These are phyloP conservation scores for Ocimum tenuiflorum DNA, from an alignment of 257 asterid genomes.

Conservation along the genomic window DNA sequence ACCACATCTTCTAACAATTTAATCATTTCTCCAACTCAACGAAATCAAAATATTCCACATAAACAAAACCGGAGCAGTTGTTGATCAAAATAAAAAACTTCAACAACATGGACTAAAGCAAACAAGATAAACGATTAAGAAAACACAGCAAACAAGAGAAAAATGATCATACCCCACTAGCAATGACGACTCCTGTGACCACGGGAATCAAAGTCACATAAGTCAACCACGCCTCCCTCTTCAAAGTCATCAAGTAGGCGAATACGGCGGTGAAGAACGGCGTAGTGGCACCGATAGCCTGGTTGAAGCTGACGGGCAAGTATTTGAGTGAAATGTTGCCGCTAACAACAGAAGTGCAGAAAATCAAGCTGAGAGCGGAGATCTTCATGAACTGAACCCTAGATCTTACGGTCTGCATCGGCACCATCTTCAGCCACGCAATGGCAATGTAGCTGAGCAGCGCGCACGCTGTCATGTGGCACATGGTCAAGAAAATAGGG, in stretches of 20 bases:
- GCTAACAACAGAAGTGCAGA: constrained; percentile 80
- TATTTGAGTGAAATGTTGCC: constrained; percentile 73
- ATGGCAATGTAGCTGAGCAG: constrained; percentile 80
- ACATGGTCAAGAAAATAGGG: constrained; percentile 82
- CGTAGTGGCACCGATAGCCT: constrained; percentile 86
- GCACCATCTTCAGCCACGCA: constrained; percentile 86
- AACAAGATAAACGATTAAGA: neutral
- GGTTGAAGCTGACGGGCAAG: constrained; percentile 83
- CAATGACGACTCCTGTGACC: constrained; percentile 71
- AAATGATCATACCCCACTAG: constrained; percentile 61
- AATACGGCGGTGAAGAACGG: constrained; percentile 83
- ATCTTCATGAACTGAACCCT: constrained; percentile 77
- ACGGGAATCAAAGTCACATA: constrained; percentile 65
- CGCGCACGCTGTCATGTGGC: constrained; percentile 88
- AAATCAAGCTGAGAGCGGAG: constrained; percentile 65
- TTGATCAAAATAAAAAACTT: constrained; percentile 9
- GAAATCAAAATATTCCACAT: neutral
- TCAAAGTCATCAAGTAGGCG: constrained; percentile 63
- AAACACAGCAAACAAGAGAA: neutral
- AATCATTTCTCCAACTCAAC: neutral
- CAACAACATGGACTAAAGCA: neutral
- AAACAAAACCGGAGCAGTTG: neutral
- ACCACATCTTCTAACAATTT: neutral
- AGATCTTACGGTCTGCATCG: constrained; percentile 86
- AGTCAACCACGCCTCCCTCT: constrained; percentile 78